These are phyloP conservation scores for Mucor ambiguus DNA, from an alignment of 371 early-diverging fungal genomes.

Conservation along the genomic window DNA sequence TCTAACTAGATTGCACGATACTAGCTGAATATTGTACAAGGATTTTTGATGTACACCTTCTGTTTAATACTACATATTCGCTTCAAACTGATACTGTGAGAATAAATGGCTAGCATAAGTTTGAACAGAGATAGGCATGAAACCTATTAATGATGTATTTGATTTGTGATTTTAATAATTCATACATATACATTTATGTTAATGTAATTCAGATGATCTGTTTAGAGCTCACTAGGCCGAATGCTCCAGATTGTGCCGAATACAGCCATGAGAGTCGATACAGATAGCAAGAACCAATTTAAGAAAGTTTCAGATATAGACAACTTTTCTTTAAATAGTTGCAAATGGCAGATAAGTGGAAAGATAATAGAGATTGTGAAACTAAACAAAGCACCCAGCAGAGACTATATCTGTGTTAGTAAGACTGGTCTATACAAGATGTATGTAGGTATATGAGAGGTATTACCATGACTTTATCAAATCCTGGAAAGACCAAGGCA, in stretches of 20 bases:
- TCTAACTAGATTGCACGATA: no score
- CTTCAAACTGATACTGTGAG: neutral
- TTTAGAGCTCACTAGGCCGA: slow-evolving; percentile 9
- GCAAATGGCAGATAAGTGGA: slow-evolving; percentile 55
- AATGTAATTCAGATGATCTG: neutral
- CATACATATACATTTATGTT: neutral
- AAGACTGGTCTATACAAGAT: neutral
- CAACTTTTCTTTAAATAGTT: slow-evolving; percentile 36
- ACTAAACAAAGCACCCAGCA: slow-evolving; percentile 63
- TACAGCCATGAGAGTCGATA: slow-evolving; percentile 34
- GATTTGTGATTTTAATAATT: neutral
- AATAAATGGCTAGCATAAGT: neutral
- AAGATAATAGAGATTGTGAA: slow-evolving; percentile 61
- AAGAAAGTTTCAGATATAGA: slow-evolving; percentile 19
- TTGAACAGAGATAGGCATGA: neutral
- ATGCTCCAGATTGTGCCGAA: slow-evolving; percentile 41
- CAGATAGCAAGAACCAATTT: slow-evolving; percentile 24
- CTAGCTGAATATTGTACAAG: no score
- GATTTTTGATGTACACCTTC: no score
- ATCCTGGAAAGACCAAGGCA: slow-evolving; percentile 59
- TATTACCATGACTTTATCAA: slow-evolving; percentile 61
- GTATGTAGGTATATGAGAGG: neutral
- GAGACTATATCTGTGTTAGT: slow-evolving; percentile 23
- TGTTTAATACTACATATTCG: neutral
- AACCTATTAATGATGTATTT: neutral